phyloP scores from a whole-genome alignment of 2,329 filamentous ascomycete genomes.

The Thielaviopsis musarum region DNA sequence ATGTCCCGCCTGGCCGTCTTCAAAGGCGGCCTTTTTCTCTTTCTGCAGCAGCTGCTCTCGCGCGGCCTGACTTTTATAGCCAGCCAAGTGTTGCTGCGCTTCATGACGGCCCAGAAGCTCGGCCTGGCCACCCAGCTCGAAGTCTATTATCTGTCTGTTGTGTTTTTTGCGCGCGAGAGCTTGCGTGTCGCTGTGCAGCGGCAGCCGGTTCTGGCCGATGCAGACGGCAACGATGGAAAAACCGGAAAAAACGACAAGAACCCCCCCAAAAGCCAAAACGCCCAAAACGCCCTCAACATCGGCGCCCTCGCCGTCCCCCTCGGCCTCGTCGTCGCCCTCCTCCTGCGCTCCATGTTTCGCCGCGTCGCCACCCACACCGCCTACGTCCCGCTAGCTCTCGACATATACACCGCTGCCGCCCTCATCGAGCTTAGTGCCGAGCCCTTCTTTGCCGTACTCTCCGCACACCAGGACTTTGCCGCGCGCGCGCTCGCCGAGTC shows the following conservation, averaged over 20 bases:
- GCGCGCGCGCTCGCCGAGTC: slow-evolving; percentile 71
- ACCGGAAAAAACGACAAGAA: slow-evolving; percentile 10
- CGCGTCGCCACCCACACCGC: slow-evolving; percentile 31
- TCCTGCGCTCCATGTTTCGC: slow-evolving; percentile 53
- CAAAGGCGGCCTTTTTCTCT: slow-evolving; percentile 67
- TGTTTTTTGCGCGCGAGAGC: slow-evolving; percentile 88
- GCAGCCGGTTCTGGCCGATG: slow-evolving; percentile 28
- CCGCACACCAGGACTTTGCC: slow-evolving; percentile 64
- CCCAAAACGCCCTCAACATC: slow-evolving; percentile 74
- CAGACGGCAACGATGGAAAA: slow-evolving; percentile 15
- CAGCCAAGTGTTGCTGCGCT: slow-evolving; percentile 81
- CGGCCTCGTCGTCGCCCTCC: slow-evolving; percentile 45
- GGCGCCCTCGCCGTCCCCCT: slow-evolving; percentile 62
- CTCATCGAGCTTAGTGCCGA: slow-evolving; percentile 68
- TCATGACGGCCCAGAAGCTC: slow-evolving; percentile 67
- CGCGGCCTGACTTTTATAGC: slow-evolving; percentile 76
- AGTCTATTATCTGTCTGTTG: slow-evolving; percentile 78
- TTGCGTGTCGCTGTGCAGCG: slow-evolving; percentile 82
- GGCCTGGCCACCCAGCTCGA: slow-evolving; percentile 83
- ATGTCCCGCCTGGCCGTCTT: slow-evolving; percentile 24
- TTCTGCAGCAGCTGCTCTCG: slow-evolving; percentile 75
- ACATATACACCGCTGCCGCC: slow-evolving; percentile 39
- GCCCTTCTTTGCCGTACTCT: slow-evolving; percentile 76
- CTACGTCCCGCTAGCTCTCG: slow-evolving; percentile 38
- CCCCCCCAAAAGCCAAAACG: slow-evolving; percentile 18